Evolutionary conservation across 192 early-diverging fungal species (phyloP).

Genomic region (Rhizoclosmatium globosum): DNA sequence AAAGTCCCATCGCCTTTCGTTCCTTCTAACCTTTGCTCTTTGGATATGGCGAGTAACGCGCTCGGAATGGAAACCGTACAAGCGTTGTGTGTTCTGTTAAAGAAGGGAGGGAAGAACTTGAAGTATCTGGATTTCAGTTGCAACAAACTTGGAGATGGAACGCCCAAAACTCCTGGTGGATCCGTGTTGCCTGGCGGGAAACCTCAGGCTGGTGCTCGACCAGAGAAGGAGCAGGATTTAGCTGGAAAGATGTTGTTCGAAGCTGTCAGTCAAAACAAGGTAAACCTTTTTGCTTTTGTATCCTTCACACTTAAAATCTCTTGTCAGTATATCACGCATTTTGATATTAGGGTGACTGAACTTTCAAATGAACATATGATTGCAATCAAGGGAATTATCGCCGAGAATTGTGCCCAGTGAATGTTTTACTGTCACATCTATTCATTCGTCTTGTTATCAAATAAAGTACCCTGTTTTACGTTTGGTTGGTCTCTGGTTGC

Average conservation of each 20-base stretch:
- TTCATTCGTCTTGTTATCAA: background rate
- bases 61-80: slow-evolving; percentile 42
- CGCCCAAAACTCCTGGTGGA: slow-evolving; percentile 20
- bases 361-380: slow-evolving; percentile 53
- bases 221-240: slow-evolving; percentile 40
- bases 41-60: slow-evolving; percentile 53
- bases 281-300: slow-evolving; percentile 23
- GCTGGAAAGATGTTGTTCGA: slow-evolving; percentile 61
- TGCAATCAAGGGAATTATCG: slow-evolving; percentile 61
- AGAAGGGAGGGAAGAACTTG: slow-evolving; percentile 42
- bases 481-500: background rate
- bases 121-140: slow-evolving; percentile 54
- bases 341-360: slow-evolving; percentile 59
- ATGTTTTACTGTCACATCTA: background rate
- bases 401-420: slow-evolving; percentile 46
- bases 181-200: background rate
- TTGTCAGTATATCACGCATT: slow-evolving; percentile 55
- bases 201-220: background rate
- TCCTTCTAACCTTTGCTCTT: slow-evolving; percentile 12
- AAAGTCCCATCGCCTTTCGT: background rate
- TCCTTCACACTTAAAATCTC: background rate
- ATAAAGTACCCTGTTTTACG: background rate
- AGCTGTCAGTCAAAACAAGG: slow-evolving; percentile 64
- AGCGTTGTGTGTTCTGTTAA: slow-evolving; percentile 42
- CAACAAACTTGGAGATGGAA: slow-evolving; percentile 50